phyloP scores from a whole-genome alignment of 2,329 filamentous ascomycete genomes.

The Phialophora chinensis region DNA sequence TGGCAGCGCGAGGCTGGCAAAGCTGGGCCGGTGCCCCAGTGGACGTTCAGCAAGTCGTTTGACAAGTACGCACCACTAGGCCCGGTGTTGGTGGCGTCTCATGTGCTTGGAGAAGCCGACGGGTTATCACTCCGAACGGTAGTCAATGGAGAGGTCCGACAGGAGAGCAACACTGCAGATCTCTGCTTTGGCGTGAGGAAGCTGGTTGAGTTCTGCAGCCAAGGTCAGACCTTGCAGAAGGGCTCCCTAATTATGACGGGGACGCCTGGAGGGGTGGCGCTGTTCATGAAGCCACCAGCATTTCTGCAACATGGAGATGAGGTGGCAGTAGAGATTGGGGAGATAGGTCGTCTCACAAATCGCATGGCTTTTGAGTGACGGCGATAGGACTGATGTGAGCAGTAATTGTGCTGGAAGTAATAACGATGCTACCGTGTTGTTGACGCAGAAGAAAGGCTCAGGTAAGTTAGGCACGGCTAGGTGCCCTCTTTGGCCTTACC shows the following conservation, averaged over 20 bases:
- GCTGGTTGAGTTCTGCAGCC: conserved; percentile 44
- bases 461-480: no score
- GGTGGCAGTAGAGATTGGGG: conserved; percentile 6
- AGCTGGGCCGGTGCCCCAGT: no score
- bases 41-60: no score
- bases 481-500: no score
- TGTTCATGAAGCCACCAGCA: conserved; percentile 47
- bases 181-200: conserved; percentile 48
- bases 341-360: conserved; percentile 6
- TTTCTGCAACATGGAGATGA: conserved; percentile 45
- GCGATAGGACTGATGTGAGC: no score
- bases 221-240: conserved; percentile 46
- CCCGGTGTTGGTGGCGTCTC: conserved; percentile 39
- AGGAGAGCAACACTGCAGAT: conserved; percentile 46
- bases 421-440: no score
- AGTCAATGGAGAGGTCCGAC: conserved; percentile 42
- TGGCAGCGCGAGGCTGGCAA: no score
- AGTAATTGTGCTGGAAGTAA: no score
- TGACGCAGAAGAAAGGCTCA: no score
- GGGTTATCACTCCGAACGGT: conserved; percentile 37
- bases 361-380: not conserved
- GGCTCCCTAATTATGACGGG: conserved; percentile 51
- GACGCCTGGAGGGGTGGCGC: conserved; percentile 51
- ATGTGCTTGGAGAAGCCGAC: conserved; percentile 45
- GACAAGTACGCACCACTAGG: no score